A percentile compares a stretch with the other conserved stretches of the same genome.
Conservation (phyloP, 2,329 filamentous ascomycete species). For the Zarea fungicola region DNA sequence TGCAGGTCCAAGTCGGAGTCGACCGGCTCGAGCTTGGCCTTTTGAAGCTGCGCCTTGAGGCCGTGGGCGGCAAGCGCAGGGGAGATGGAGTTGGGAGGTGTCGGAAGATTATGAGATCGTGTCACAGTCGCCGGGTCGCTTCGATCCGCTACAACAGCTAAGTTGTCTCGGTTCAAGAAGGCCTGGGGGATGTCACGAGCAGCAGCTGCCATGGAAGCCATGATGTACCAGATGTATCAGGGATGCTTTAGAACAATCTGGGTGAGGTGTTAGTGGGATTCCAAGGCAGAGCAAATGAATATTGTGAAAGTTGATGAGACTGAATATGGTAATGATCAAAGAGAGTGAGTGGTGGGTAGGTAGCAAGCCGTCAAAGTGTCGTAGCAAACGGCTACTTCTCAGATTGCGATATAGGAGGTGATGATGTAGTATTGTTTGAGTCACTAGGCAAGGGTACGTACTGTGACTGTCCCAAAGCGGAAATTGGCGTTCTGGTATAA, state of each 20-base stretch:
- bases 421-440: conserved; percentile 11
- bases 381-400: too few species aligned
- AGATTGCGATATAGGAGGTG: conserved; percentile 3
- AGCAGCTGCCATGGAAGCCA: conserved; percentile 62
- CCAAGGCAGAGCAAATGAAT: not conserved
- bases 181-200: conserved; percentile 62
- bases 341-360: conserved; percentile 13
- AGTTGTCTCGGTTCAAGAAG: conserved; percentile 62
- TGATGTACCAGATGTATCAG: conserved; percentile 38
- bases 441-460: conserved; percentile 12
- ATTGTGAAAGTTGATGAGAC: conserved; percentile 20
- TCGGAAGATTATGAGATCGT: conserved; percentile 65
- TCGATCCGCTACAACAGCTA: conserved; percentile 65
- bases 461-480: conserved; percentile 12
- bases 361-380: not conserved
- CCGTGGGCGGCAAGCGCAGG: conserved; percentile 79
- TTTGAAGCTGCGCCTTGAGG: conserved; percentile 62
- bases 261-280: conserved; percentile 17
- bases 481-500: conserved; percentile 9
- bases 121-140: conserved; percentile 56
- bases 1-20: conserved; percentile 87
- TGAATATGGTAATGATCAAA: conserved; percentile 21
- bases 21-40: conserved; percentile 56
- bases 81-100: conserved; percentile 92
- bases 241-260: conserved; percentile 40